Conservation (phyloP, 2,329 filamentous ascomycete genomes). For the Beauveria sp. region DNA sequence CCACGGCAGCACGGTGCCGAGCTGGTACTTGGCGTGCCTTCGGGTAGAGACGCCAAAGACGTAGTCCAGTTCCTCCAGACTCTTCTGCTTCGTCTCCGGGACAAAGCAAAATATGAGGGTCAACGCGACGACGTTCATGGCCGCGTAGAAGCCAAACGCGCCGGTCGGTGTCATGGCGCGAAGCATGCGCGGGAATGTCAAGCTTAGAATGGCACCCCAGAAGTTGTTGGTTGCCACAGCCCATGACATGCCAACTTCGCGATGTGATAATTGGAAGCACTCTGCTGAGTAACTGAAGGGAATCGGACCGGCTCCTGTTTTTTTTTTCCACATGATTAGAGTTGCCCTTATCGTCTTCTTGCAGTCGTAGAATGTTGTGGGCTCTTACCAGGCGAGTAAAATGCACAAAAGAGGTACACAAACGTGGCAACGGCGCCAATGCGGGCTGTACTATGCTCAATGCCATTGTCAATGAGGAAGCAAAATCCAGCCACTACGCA, state of each 20-base stretch:
- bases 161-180: slow-evolving; percentile 24
- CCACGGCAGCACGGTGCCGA: slow-evolving; percentile 26
- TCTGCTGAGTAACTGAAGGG: slow-evolving; percentile 53
- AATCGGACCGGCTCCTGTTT: slow-evolving; percentile 42
- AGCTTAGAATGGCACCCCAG: slow-evolving; percentile 38
- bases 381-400: slow-evolving; percentile 48
- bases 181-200: slow-evolving; percentile 42
- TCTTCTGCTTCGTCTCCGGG: slow-evolving; percentile 41
- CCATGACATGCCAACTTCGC: slow-evolving; percentile 54
- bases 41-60: slow-evolving; percentile 29
- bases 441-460: slow-evolving; percentile 32
- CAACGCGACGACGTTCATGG: slow-evolving; percentile 52
- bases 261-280: slow-evolving; percentile 51
- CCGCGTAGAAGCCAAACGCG: slow-evolving; percentile 47
- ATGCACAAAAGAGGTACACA: slow-evolving; percentile 54
- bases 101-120: slow-evolving; percentile 57
- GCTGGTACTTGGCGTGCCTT: slow-evolving; percentile 26
- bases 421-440: slow-evolving; percentile 50
- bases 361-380: no score
- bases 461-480: slow-evolving; percentile 23
- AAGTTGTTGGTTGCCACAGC: slow-evolving; percentile 51
- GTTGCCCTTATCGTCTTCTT: neutral
- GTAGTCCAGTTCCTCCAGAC: slow-evolving; percentile 30
- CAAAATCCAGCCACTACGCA: slow-evolving; percentile 25
- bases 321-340: neutral